Conservation (phyloP, 129 eudicot genomes). For the Flaveria robusta region DNA sequence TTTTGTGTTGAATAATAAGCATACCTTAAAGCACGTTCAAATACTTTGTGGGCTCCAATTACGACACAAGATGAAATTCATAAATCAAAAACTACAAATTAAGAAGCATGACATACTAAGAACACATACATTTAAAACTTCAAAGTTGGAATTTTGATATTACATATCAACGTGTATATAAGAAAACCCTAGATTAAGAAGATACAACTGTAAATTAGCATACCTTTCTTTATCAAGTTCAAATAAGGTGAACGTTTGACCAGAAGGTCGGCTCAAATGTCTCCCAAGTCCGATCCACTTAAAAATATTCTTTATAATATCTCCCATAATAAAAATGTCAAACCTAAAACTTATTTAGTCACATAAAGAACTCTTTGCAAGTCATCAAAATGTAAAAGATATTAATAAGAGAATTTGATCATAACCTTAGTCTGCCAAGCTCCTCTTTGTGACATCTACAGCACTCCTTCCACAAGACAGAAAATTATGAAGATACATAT, state of each 20-base stretch:
- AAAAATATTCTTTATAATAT: conserved; percentile 56
- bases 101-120: background rate
- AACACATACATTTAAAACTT: background rate
- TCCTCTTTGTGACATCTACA: too few species aligned
- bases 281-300: conserved; percentile 92
- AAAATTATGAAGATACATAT: conserved; percentile 15
- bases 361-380: too few species aligned
- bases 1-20: conserved; percentile 28
- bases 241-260: conserved; percentile 73
- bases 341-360: background rate
- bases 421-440: too few species aligned
- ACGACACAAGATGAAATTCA: background rate
- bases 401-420: too few species aligned
- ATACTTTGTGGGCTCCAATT: conserved; percentile 86
- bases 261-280: conserved; percentile 92
- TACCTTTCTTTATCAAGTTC: conserved; percentile 83
- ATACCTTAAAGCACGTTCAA: conserved; percentile 93
- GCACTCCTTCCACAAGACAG: conserved; percentile 94
- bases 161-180: conserved; percentile 11
- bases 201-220: background rate
- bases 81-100: conserved; percentile 1
- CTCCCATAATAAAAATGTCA: conserved; percentile 13
- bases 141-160: background rate
- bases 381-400: too few species aligned
- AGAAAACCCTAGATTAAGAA: background rate